Evolutionary conservation across 2,329 filamentous ascomycete genomes (phyloP), one percentile per base, ranked within the genome.

Genomic region (Harringtonia aguacate): DNA sequence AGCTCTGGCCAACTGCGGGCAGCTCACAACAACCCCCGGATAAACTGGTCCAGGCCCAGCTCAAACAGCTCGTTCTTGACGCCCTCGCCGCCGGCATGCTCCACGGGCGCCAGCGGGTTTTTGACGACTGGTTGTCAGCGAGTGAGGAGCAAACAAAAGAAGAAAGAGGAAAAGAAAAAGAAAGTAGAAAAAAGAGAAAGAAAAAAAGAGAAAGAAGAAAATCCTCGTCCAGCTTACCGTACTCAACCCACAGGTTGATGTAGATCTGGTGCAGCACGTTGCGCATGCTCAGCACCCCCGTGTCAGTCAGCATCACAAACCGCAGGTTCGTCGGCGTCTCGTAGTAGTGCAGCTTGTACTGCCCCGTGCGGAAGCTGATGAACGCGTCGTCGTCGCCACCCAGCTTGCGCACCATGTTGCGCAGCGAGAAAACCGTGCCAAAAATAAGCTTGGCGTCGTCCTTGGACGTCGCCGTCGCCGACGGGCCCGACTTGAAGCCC

Each of bases 261-360:
- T 95, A 98, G 50, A 98, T 95, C 72, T 98, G 92, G 61, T 98
- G 89, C 57, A 98, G 67, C 20, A 94, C 90, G 55, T 94, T 87
- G 36, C 89, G 79, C 79, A 98, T 90, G 64, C 88, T 95, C 53
- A 84, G 77, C 46, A 86, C 85, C 53, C 79, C 84, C 31, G 85
- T 86, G 65, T 97, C 92, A 21, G 92, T 97, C 58, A 97, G 73
- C 81, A 98, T 86, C 59, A 95, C 88, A 59, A 97, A 94, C 59
- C 95, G 94, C 64, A 94, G 81, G 61, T 86, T 94, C 42, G 88
- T 92, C 1, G 89, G 88, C 13, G 92, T 97, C 71, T 98, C 92
- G 73, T 95, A 98, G 70, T 94, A 98, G 68, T 98, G 92, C 55
- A 98, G 77, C 68, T 95, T 95, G 73, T 98, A 98, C 65, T 95